Evolutionary conservation across 1,284 basidiomycete genomes (phyloP).

Genomic region (Naganishia sp.): DNA sequence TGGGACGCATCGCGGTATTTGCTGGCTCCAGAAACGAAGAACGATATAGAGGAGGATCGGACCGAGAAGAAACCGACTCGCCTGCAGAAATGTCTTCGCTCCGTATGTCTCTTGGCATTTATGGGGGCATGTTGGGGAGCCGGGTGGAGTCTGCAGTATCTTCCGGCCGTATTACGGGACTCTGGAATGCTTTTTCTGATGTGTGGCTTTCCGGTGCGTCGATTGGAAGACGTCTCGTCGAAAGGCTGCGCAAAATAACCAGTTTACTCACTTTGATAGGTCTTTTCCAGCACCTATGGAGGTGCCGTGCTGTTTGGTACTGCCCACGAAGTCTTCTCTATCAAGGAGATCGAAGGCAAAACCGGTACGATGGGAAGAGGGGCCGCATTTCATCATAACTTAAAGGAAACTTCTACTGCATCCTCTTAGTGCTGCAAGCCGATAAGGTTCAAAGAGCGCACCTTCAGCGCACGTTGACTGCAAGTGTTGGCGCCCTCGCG

Average conservation of each 20-base stretch:
- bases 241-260: background rate
- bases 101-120: background rate
- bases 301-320: constrained; percentile 10
- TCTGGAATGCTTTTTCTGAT: background rate
- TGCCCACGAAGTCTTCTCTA: constrained; percentile 4
- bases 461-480: background rate
- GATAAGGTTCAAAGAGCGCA: no score
- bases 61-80: constrained; percentile 4
- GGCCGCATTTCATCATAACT: no score
- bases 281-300: background rate
- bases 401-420: no score
- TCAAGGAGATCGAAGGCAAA: constrained; percentile 1
- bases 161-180: background rate
- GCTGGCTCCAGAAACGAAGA: background rate
- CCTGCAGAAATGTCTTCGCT: background rate
- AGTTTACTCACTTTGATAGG: background rate
- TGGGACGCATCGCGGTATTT: constrained; percentile 12
- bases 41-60: background rate
- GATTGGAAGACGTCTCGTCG: background rate
- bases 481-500: background rate
- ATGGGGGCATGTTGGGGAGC: background rate
- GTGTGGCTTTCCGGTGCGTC: constrained; percentile 6
- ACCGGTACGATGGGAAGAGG: no score
- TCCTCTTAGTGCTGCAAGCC: no score
- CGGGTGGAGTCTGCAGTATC: background rate